Evolutionary conservation across 129 eudicot species (phyloP), one percentile per base, ranked within the genome.

Genomic region (Gnaphalium uliginosum): DNA sequence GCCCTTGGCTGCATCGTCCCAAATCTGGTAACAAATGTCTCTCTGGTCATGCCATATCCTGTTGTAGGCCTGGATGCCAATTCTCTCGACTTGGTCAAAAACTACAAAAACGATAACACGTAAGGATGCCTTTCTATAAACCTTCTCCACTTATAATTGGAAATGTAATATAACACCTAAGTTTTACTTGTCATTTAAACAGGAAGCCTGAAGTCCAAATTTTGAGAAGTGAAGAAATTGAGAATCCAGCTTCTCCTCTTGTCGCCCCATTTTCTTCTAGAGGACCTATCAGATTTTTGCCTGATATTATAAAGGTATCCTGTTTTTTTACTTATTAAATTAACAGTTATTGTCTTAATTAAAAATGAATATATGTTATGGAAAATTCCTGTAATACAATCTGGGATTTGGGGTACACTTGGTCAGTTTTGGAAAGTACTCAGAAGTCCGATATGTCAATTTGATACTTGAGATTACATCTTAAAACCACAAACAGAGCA

Each of bases 231-330:
- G 81, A 75, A 63, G 11, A 73, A 7, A 32, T 66, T 18, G 24
- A 41, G 8, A 63, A 79, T 35, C 26, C 18, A 6, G 65, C 26
- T 79, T 81, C 91, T 21, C 88, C 86, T 19, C 19, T 27, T n/a
- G 83, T 84, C 21, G 86, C 86, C 68, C 18, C 66, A 21, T 81
- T 82, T 73, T 85, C 89, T 29, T 79, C 88, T 21, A 58, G 63
- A 81, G 91, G 88, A 14, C 87, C 89, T 18, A 82, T 74, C 39
- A 17, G n/a, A 14, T 71, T 67, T 62, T 14, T 79, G 19, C 64
- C 67, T 17, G 83, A 79, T 15, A 68, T 82, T 10, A 57, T 86
- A 1, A 82, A 82, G 89, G 89, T 86, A 29, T 29, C 2, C 32
- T 29, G 32, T 29, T 29, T 29, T 29, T 29, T 29, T 29, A 3